Base-by-base conservation (phyloP, 140 eudicot species). In the Anethum foeniculum region DNA sequence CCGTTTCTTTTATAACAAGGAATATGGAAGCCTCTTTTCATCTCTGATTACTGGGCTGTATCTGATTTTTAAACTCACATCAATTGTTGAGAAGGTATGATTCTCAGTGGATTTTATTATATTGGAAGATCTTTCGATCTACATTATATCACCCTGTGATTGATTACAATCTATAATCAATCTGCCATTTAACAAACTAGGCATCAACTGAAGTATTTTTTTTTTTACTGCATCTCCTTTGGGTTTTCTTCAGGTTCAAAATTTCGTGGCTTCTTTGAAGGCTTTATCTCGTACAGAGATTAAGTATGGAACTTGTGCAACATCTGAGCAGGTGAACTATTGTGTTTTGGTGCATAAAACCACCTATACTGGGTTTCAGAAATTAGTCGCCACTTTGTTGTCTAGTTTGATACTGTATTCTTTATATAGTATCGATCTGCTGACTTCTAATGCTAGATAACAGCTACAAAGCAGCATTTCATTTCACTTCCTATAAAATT, bases 1-100 rank as follows among this genome's bases (percentile, higher is more conserved):
- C 23, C 76, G 76, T 71, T 71, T 71, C 47, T 71, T 71, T 38
- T 71, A 30, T 32, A 71, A 71, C 76, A 71, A 71, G 47, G 76
- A 71, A 38, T 71, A 13, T 38, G 76, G 76, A 71, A 71, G 76
- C 48, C 25, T 71, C 25, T 71, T 71, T 71, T 71, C 76, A 32
- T 38, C 76, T 32, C 47, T 71, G 25, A 34, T 38, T 38, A 71
- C 76, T 34, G 76, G 76, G 47, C 23, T 71, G 76, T 71, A 71
- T 38, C 41, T 71, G 23, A 71, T 38, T 19, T 71, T 71, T 19
- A 71, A 71, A 38, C 48, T 71, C 47, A 71, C 76, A 36, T 71
- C 76, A 30, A 36, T 71, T 13, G 28, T 36, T 34, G 27, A 36
- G 47, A 71, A 71, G 76, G 76, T 71, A 71, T 71, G 48, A 7